Percentiles rank a stretch among this genome's conserved stretches.
These are phyloP conservation scores for Phaeosphaeria sp. DNA, from an alignment of 2,329 filamentous ascomycete genomes.

Conservation along the genomic window DNA sequence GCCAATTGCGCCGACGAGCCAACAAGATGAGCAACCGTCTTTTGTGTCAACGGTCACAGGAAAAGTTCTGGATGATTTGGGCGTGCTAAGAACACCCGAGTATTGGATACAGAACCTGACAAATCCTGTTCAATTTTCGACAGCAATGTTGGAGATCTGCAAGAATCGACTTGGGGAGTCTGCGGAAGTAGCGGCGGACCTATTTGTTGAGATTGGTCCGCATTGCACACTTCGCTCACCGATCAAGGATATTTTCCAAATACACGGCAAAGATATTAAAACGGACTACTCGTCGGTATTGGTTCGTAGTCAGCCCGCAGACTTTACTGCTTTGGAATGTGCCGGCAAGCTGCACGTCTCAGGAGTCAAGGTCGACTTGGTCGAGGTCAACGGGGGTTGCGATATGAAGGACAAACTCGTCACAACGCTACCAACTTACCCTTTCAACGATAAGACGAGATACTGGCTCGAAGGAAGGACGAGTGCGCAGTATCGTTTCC, in stretches of 20 bases:
- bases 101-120: conserved; percentile 39
- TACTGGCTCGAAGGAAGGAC: conserved; percentile 32
- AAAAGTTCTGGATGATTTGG: too few species aligned
- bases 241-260: conserved; percentile 8
- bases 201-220: conserved; percentile 23
- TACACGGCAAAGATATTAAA: too few species aligned
- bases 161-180: too few species aligned
- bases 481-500: conserved; percentile 16
- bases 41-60: conserved; percentile 27
- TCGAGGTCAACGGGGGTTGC: conserved; percentile 2
- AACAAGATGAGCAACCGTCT: too few species aligned
- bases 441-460: conserved; percentile 40
- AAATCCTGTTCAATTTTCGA: conserved; percentile 17
- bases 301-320: conserved; percentile 10
- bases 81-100: conserved; percentile 1
- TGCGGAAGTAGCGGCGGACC: background rate
- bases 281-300: conserved; percentile 3
- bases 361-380: conserved; percentile 4
- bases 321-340: conserved; percentile 9
- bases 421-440: conserved; percentile 44
- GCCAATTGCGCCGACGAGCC: conserved; percentile 1
- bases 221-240: conserved; percentile 14
- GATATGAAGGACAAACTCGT: conserved; percentile 20
- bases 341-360: conserved; percentile 5
- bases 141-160: conserved; percentile 5